These are phyloP conservation scores for Yamadazyma sp. DNA, from an alignment of 1,139 yeast genomes.

Conservation along the genomic window DNA sequence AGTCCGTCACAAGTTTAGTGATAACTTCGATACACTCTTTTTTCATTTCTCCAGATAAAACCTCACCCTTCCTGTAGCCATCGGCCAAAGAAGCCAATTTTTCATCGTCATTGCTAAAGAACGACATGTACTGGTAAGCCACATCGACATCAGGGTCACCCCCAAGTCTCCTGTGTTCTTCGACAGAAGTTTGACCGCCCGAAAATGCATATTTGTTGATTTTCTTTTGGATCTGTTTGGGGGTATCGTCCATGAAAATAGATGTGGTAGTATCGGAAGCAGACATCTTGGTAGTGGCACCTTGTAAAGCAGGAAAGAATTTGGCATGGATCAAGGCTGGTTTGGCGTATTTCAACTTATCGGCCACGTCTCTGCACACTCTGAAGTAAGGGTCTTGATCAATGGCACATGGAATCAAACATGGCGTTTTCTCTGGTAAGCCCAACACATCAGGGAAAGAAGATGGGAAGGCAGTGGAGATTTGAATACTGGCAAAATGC, in stretches of 20 bases:
- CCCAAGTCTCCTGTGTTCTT: conserved; percentile 85
- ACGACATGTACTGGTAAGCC: conserved; percentile 87
- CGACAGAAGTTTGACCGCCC: conserved; percentile 87
- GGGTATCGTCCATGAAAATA: conserved; percentile 92
- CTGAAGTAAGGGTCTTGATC: conserved; percentile 99
- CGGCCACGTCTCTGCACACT: conserved; percentile 96
- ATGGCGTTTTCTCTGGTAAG: conserved; percentile 82
- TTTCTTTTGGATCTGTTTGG: conserved; percentile 89
- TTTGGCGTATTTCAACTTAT: conserved; percentile 83
- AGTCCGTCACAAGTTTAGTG: conserved; percentile 73
- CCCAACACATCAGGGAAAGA: conserved; percentile 94
- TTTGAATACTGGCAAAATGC: conserved; percentile 95
- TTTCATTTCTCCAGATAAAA: conserved; percentile 93
- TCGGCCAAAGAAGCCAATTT: conserved; percentile 63
- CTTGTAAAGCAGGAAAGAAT: conserved; percentile 98
- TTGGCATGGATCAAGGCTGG: conserved; percentile 92
- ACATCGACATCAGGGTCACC: conserved; percentile 97
- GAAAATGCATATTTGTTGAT: conserved; percentile 96
- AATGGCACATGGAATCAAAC: conserved; percentile 98
- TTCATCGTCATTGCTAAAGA: conserved; percentile 86
- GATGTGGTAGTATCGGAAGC: conserved; percentile 81
- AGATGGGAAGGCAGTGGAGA: conserved; percentile 92
- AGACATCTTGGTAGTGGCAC: conserved; percentile 95
- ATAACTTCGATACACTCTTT: conserved; percentile 78
- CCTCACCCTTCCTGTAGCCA: conserved; percentile 75